These are phyloP conservation scores for Thielaviopsis populi DNA, from an alignment of 2,329 filamentous ascomycete species.

Conservation along the genomic window DNA sequence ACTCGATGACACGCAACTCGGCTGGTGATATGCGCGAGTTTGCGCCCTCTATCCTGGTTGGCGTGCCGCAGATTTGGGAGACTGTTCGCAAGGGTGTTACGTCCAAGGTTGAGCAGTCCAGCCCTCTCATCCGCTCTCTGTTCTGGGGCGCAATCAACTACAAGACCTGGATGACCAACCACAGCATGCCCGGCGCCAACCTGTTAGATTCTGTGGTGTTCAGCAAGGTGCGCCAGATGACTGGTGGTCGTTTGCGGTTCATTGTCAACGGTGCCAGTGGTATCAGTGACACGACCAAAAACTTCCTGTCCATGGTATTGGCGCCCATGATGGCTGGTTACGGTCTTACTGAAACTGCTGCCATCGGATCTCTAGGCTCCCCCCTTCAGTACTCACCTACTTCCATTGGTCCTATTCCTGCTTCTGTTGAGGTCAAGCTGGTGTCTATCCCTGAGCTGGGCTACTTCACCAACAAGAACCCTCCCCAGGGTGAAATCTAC, in stretches of 20 bases:
- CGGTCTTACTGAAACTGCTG: slow-evolving; percentile 83
- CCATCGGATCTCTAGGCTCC: slow-evolving; percentile 67
- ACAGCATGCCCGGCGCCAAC: slow-evolving; percentile 48
- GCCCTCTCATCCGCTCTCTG: slow-evolving; percentile 54
- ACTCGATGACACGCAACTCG: slow-evolving; percentile 75
- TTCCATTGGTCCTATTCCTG: slow-evolving; percentile 64
- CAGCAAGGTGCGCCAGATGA: slow-evolving; percentile 78
- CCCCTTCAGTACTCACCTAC: slow-evolving; percentile 69
- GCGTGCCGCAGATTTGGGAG: slow-evolving; percentile 95
- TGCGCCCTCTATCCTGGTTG: slow-evolving; percentile 75
- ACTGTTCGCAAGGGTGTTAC: slow-evolving; percentile 91
- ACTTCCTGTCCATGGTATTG: slow-evolving; percentile 82
- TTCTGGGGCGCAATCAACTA: slow-evolving; percentile 55
- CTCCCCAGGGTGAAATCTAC: slow-evolving; percentile 85
- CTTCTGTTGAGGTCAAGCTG: slow-evolving; percentile 73
- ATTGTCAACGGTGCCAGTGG: slow-evolving; percentile 91
- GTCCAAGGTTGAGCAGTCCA: slow-evolving; percentile 57
- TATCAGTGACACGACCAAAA: slow-evolving; percentile 71
- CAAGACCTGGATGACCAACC: slow-evolving; percentile 43
- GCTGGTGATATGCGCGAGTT: slow-evolving; percentile 89
- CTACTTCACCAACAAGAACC: slow-evolving; percentile 58
- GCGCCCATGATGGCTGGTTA: slow-evolving; percentile 93
- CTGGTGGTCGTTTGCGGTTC: slow-evolving; percentile 74
- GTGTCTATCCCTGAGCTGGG: slow-evolving; percentile 82
- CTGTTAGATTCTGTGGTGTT: slow-evolving; percentile 76